Evolutionary conservation across 805 yeast species (phyloP), one percentile per base, ranked within the genome.

Genomic region (Kodamaea laetipori): DNA sequence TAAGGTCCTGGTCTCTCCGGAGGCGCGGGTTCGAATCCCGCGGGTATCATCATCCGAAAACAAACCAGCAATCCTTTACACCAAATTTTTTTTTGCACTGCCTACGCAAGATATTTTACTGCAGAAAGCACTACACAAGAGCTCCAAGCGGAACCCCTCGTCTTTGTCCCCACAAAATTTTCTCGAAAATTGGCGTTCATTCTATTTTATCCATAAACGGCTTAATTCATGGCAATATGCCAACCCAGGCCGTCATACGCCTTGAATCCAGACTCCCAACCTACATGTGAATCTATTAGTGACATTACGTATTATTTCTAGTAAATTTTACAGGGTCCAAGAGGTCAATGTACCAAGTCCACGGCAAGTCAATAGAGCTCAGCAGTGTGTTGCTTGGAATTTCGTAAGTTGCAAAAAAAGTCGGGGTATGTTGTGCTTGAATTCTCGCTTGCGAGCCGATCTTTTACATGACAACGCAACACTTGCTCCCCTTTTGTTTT

Each of bases 11-110:
- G 67, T 65, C 70, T 65, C 70, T 62, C 60, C 67, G 68, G 70
- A 64, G 70, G 70, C 70, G 67, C 69, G 70, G 63, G 70, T 65
- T 65, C 70, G 68, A 65, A 65, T 63, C 70, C 63, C 70, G 69
- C 67, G 66, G 68, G 66, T 63, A 60, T 63, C 69, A 62, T 53
- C 53, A 56, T 52, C 26, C 13, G 12, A 13, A 40, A 39, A 39
- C 58, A 60, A 60, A 66, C 66, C 61, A 66, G 65, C 61, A 61
- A 61, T 61, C 65, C 66, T 57, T 51, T 43, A 44, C 37, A 38
- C 51, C 48, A 44, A 52, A 37, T 51, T 53, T 54, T 47, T 48
- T 43, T 11, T 4, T 19, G 16, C 18, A 18, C n/a, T n/a, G n/a
- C n/a, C n/a, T n/a, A n/a, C n/a, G n/a, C n/a, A n/a, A n/a, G n/a